phyloP scores from a whole-genome alignment of 495 filamentous ascomycete species.

The Podospora pseudoanserina region DNA sequence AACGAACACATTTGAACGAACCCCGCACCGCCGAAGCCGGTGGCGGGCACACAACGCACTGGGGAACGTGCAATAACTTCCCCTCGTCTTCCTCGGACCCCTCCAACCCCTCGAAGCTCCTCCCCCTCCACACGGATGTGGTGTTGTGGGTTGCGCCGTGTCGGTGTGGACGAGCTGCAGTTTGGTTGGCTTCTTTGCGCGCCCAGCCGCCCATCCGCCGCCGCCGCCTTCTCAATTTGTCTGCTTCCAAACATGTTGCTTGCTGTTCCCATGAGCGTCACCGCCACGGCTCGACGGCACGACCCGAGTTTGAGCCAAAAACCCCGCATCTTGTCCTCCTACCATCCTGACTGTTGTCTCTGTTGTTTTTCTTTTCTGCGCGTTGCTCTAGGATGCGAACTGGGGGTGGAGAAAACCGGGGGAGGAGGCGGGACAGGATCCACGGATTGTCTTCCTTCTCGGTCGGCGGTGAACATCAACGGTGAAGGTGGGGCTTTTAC shows the following conservation, averaged over 20 bases:
- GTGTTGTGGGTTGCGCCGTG: not conserved
- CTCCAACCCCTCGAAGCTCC: not conserved
- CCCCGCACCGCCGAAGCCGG: slow-evolving; percentile 6
- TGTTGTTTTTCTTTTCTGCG: not conserved
- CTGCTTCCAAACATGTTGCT: not conserved
- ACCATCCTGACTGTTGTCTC: not conserved
- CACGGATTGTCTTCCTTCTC: not conserved
- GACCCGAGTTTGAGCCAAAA: not conserved
- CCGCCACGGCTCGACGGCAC: not conserved
- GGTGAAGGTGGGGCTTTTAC: not conserved
- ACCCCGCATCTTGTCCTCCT: not conserved
- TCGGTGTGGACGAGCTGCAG: not conserved
- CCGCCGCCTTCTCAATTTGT: not conserved
- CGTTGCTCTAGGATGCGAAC: not conserved
- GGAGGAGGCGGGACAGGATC: not conserved
- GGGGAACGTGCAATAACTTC: not conserved
- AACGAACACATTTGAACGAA: not conserved
- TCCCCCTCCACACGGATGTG: not conserved
- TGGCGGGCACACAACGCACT: not conserved
- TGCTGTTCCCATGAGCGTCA: not conserved
- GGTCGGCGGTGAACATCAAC: slow-evolving; percentile 8
- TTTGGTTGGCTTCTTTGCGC: slow-evolving; percentile 1
- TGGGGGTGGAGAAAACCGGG: not conserved
- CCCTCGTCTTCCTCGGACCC: not conserved
- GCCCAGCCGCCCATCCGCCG: too few species aligned